phyloP scores from a whole-genome alignment of 116 monocot genomes.

The Trichopus zeylanicus region DNA sequence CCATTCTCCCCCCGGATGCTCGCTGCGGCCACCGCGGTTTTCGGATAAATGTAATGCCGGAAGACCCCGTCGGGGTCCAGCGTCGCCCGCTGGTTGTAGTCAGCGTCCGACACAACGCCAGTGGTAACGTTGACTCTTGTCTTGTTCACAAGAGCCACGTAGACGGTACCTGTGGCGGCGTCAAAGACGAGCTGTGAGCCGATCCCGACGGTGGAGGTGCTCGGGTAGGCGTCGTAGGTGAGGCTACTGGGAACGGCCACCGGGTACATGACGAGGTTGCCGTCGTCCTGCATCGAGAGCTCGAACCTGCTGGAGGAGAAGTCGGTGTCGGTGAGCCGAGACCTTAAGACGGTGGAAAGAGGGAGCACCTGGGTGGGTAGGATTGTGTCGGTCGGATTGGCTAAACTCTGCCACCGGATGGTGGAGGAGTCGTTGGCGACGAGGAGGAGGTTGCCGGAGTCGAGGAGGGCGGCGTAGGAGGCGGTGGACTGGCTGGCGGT shows the following conservation, averaged over 20 bases:
- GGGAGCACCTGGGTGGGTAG: conserved; percentile 2
- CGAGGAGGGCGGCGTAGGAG: conserved; percentile 18
- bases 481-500: not conserved
- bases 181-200: conserved; percentile 22
- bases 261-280: conserved; percentile 10
- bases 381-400: conserved; percentile 15
- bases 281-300: conserved; percentile 6
- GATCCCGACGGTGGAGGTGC: conserved; percentile 4
- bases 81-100: conserved; percentile 39
- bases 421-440: not conserved
- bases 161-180: conserved; percentile 13
- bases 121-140: not conserved
- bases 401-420: conserved; percentile 12
- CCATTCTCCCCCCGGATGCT: not conserved
- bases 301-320: conserved; percentile 18
- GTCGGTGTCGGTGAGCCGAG: conserved; percentile 14
- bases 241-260: not conserved
- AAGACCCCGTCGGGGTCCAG: conserved; percentile 48
- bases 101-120: not conserved
- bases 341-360: not conserved
- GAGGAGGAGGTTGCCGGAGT: conserved; percentile 19
- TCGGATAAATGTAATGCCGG: conserved; percentile 31
- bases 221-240: conserved; percentile 9
- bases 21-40: not conserved
- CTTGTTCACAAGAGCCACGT: not conserved